These are phyloP conservation scores for Cyberlindnera amylophila DNA, from an alignment of 805 yeast species.

Conservation along the genomic window DNA sequence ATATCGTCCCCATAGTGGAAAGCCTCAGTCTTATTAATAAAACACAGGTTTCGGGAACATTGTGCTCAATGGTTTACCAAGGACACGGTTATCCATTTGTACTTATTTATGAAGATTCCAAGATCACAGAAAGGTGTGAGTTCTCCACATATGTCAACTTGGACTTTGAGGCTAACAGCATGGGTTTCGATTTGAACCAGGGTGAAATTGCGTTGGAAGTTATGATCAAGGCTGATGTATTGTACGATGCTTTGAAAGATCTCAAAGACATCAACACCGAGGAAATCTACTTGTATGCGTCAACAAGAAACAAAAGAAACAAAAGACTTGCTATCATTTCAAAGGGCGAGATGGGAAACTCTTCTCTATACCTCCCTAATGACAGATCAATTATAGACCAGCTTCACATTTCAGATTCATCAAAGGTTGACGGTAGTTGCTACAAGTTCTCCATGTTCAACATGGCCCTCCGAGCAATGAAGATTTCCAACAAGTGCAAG, in stretches of 20 bases:
- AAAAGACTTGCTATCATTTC: conserved; percentile 49
- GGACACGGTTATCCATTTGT: conserved; percentile 52
- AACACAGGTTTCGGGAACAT: conserved; percentile 30
- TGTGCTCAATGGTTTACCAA: conserved; percentile 47
- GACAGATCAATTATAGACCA: conserved; percentile 61
- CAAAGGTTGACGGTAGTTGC: conserved; percentile 37
- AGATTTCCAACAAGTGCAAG: conserved; percentile 48
- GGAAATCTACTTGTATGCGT: conserved; percentile 45
- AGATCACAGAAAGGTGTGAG: conserved; percentile 55
- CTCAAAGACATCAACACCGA: conserved; percentile 51
- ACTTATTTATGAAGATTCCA: conserved; percentile 49
- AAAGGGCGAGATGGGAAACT: conserved; percentile 67
- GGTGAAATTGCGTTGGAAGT: conserved; percentile 43
- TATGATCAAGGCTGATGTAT: conserved; percentile 47
- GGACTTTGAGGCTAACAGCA: conserved; percentile 30
- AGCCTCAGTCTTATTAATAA: conserved; percentile 43
- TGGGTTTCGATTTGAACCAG: conserved; percentile 41
- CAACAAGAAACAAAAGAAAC: conserved; percentile 24
- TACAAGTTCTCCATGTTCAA: conserved; percentile 48
- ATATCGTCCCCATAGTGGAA: conserved; percentile 45
- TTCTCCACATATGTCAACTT: conserved; percentile 40
- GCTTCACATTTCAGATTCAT: conserved; percentile 35
- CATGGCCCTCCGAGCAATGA: conserved; percentile 45
- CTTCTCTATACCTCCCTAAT: conserved; percentile 63
- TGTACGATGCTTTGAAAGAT: conserved; percentile 53